A percentile compares a stretch with the other conserved stretches of the same genome.
phyloP scores from a whole-genome alignment of 2,329 filamentous ascomycete genomes.

The Alternaria burnsii region DNA sequence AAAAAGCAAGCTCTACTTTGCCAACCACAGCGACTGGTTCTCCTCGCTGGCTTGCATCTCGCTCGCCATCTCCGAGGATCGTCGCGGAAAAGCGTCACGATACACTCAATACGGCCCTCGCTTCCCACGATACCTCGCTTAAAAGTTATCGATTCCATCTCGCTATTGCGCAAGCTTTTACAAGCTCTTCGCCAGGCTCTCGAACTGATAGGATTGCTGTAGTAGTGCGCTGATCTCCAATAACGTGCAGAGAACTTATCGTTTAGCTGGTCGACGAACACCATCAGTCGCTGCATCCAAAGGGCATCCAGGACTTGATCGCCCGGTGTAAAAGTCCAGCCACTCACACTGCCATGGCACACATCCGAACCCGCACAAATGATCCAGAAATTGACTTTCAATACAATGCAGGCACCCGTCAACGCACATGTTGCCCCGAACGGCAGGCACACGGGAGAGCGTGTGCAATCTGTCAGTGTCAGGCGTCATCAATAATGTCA shows the following conservation, averaged over 20 bases:
- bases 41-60: conserved; percentile 1
- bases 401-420: conserved; percentile 18
- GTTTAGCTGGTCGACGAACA: conserved; percentile 5
- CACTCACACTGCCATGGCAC: background rate
- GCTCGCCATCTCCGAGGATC: conserved; percentile 8
- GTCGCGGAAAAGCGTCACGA: conserved; percentile 6
- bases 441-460: conserved; percentile 1
- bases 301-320: background rate
- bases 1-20: conserved; percentile 5
- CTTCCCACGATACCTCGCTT: background rate
- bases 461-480: conserved; percentile 9
- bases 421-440: conserved; percentile 3
- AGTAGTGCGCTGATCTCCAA: conserved; percentile 6
- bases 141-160: background rate
- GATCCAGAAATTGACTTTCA: conserved; percentile 1
- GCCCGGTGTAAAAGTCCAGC: background rate
- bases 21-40: conserved; percentile 6
- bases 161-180: background rate
- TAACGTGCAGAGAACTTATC: background rate
- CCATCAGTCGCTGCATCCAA: background rate
- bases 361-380: conserved; percentile 2
- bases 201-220: conserved; percentile 1
- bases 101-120: background rate
- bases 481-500: conserved; percentile 18
- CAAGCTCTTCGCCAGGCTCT: background rate